Percentiles rank a stretch among this genome's conserved stretches.
These are phyloP conservation scores for Lepidium didymum DNA, from an alignment of 345 rosid genomes.

Conservation along the genomic window DNA sequence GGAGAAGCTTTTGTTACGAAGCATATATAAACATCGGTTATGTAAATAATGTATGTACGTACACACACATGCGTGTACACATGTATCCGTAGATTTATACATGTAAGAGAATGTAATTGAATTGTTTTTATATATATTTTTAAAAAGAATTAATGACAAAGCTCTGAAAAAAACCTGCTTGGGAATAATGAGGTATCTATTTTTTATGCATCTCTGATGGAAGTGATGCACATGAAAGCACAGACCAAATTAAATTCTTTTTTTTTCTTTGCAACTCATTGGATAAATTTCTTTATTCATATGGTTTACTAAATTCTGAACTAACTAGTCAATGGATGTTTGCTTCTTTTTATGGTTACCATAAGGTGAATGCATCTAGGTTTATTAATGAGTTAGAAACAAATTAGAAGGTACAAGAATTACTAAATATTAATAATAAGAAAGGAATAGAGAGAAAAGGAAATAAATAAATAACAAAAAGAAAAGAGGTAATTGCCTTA, in stretches of 20 bases:
- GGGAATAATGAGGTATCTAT: constrained; percentile 35
- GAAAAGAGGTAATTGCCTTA: constrained; percentile 32
- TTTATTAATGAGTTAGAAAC: neutral
- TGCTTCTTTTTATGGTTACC: neutral
- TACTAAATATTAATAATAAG: neutral
- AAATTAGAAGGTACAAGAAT: constrained; percentile 5
- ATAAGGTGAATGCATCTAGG: neutral
- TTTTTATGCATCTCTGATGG: constrained; percentile 30
- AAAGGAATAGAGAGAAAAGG: neutral
- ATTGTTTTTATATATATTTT: neutral
- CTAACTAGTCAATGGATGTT: neutral
- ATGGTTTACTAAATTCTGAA: neutral
- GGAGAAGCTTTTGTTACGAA: constrained; percentile 34
- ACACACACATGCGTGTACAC: constrained; percentile 23
- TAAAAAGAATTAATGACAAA: neutral
- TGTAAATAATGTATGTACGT: constrained; percentile 14
- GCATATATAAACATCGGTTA: constrained; percentile 21
- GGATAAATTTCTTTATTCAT: neutral
- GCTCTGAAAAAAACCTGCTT: constrained; percentile 25
- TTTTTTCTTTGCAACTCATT: neutral
- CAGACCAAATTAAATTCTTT: neutral
- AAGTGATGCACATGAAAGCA: constrained; percentile 33
- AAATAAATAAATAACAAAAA: neutral
- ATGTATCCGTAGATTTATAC: constrained; percentile 34
- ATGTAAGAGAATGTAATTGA: constrained; percentile 30